A percentile compares a stretch with the other conserved stretches of the same genome.
phyloP scores from a whole-genome alignment of 805 yeast species.

The Zygoascus biomembranicola region DNA sequence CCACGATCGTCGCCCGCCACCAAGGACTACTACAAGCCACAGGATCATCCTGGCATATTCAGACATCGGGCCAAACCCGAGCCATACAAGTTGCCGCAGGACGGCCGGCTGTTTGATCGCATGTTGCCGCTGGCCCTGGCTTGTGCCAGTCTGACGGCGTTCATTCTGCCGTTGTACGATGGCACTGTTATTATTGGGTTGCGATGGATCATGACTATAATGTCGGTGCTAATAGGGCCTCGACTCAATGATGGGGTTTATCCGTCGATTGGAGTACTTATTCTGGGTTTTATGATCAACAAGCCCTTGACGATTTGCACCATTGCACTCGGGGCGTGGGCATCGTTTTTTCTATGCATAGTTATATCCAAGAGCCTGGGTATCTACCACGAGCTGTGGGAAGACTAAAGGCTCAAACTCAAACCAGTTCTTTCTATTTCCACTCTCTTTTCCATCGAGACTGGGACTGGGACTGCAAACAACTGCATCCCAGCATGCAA shows the following conservation, averaged over 20 bases:
- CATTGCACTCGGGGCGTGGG: slow-evolving; percentile 16
- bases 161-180: slow-evolving; percentile 18
- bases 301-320: slow-evolving; percentile 18
- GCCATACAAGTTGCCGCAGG: neutral
- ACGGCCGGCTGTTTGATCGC: neutral
- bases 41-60: neutral
- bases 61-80: neutral
- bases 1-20: neutral
- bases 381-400: neutral
- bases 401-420: neutral
- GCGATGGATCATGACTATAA: slow-evolving; percentile 18
- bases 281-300: slow-evolving; percentile 19
- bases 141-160: slow-evolving; percentile 16
- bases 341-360: slow-evolving; percentile 12
- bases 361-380: slow-evolving; percentile 17
- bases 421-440: neutral
- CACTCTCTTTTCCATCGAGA: too few species aligned
- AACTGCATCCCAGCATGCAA: neutral
- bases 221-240: slow-evolving; percentile 17
- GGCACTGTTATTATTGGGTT: slow-evolving; percentile 9
- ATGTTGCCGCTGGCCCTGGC: slow-evolving; percentile 9
- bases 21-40: neutral
- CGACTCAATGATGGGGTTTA: slow-evolving; percentile 13
- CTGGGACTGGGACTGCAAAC: neutral
- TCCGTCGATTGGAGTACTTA: slow-evolving; percentile 16